phyloP scores from a whole-genome alignment of 257 asterid genomes.

The Marsdenia floribunda region DNA sequence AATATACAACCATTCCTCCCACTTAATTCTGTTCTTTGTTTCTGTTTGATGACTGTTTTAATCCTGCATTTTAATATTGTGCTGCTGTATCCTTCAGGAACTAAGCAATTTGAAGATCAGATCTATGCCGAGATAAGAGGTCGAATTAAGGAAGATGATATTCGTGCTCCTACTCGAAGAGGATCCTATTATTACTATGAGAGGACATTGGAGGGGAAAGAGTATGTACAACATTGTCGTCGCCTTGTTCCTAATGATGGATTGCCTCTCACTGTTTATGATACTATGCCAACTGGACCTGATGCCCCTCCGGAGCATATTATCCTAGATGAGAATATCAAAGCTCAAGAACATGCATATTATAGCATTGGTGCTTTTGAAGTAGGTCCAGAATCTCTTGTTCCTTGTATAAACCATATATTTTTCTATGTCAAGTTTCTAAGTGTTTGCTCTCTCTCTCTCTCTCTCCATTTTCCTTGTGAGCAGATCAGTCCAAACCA shows the following conservation, averaged over 20 bases:
- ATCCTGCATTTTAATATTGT: neutral
- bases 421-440: slow-evolving; percentile 8
- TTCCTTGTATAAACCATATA: neutral
- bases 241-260: slow-evolving; percentile 47
- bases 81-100: slow-evolving; percentile 37
- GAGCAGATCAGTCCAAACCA: slow-evolving; percentile 79
- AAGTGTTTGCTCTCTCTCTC: slow-evolving; percentile 7
- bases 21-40: neutral
- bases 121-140: slow-evolving; percentile 76
- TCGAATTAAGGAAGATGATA: slow-evolving; percentile 86
- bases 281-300: slow-evolving; percentile 74
- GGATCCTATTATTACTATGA: slow-evolving; percentile 76
- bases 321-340: slow-evolving; percentile 80
- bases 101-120: slow-evolving; percentile 67
- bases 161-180: slow-evolving; percentile 61
- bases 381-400: slow-evolving; percentile 35
- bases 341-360: slow-evolving; percentile 60
- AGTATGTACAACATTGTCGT: slow-evolving; percentile 73
- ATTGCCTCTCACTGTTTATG: slow-evolving; percentile 54
- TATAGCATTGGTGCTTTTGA: slow-evolving; percentile 66
- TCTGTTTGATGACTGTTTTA: neutral
- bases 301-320: slow-evolving; percentile 85
- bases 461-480: neutral
- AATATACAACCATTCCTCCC: neutral
- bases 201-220: slow-evolving; percentile 86